Evolutionary conservation across 192 early-diverging fungal species (phyloP), one percentile per base, ranked within the genome.

Genomic region (Diversispora eburnea): DNA sequence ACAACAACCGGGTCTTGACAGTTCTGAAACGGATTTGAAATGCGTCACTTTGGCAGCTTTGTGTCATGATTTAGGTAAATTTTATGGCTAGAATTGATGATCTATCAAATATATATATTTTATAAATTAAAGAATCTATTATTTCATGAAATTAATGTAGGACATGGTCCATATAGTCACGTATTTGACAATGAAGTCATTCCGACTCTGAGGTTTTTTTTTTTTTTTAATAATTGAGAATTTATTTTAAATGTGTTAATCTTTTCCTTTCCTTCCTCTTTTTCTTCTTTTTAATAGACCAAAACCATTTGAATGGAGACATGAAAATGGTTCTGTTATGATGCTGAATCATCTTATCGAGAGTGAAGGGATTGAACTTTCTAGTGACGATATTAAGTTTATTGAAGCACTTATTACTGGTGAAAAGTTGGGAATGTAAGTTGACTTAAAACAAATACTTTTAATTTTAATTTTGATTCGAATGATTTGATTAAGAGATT

Each of bases 151-250:
- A 15, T 45, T 49, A 20, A 42, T 25, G 66, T 55, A 88, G 91
- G 96, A n/a, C 96, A 98, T 80, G 96, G 97, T 9, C 95, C 95
- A 1, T 97, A 92, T 79, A 93, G 91, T 75, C 97, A 99, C 76
- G 83, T 96, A 13, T 99, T 99, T 88, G 97, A 99, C 75, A 88
- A 87, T 70, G 84, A 84, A 65, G 91, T 98, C 76, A 93, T 99
- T 73, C 92, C 91, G 43, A 73, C 78, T n/a, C 79, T 79, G 13
- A 71, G 79, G 79, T 82, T 49, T 1, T 10, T 51, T 54, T 17
- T 17, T 17, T 4, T 49, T 49, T 49, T 49, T 7, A 67, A 67
- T 49, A 25, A 43, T 13, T n/a, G n/a, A 67, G 3, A 8, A 12
- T 22, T 3, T 46, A 67, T 45, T 45, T 3, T 77, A 49, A 49